phyloP scores from a whole-genome alignment of 176 grass and related monocot species.

The Bolboschoenus planiculmis region DNA sequence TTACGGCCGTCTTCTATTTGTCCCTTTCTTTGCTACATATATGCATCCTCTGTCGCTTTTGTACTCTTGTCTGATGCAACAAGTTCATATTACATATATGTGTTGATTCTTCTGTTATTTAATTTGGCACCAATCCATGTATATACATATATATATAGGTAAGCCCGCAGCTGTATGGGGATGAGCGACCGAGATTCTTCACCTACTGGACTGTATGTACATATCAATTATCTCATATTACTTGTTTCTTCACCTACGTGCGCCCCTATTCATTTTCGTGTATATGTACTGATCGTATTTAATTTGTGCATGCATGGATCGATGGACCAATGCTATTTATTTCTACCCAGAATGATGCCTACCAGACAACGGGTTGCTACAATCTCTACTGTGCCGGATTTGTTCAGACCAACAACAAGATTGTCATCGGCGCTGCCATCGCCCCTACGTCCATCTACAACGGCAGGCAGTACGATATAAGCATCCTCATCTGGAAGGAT shows the following conservation, averaged over 20 bases:
- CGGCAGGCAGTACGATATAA: slow-evolving; percentile 68
- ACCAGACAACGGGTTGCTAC: slow-evolving; percentile 86
- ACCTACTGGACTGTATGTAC: slow-evolving; percentile 83
- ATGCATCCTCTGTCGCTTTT: neutral
- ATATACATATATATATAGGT: slow-evolving; percentile 29
- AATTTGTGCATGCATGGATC: neutral
- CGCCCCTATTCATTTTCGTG: too few species aligned
- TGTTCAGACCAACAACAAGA: slow-evolving; percentile 83
- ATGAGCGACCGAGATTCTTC: slow-evolving; percentile 75
- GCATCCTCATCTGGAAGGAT: slow-evolving; percentile 77
- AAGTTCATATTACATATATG: neutral
- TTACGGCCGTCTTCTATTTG: neutral
- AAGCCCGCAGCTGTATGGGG: slow-evolving; percentile 75
- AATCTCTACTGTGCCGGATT: slow-evolving; percentile 76
- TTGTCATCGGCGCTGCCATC: slow-evolving; percentile 62
- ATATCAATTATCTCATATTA: too few species aligned
- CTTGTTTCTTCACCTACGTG: too few species aligned
- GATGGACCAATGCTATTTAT: too few species aligned
- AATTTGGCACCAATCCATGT: neutral
- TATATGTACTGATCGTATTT: neutral
- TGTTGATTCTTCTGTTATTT: neutral
- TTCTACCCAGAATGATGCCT: slow-evolving; percentile 47
- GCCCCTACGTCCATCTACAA: slow-evolving; percentile 50
- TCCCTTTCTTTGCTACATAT: neutral
- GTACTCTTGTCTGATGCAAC: neutral